Percentiles rank a stretch among this genome's conserved stretches.
These are phyloP conservation scores for Kwoniella sp. DNA, from an alignment of 768 basidiomycete genomes.

Conservation along the genomic window DNA sequence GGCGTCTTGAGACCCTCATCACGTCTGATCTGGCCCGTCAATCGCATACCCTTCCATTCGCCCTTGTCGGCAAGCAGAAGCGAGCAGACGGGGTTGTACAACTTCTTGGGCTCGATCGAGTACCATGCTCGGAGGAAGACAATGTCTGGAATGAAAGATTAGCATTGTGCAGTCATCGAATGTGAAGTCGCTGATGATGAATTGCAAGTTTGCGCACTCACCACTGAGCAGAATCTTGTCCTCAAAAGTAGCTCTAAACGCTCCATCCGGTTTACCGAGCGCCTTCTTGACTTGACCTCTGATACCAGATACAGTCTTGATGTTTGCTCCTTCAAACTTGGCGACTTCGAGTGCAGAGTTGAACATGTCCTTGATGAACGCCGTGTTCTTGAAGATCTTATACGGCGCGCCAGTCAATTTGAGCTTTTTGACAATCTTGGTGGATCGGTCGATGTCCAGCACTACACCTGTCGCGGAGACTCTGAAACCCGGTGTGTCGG, in stretches of 20 bases:
- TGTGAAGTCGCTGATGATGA: background rate
- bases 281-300: conserved; percentile 97
- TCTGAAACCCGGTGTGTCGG: conserved; percentile 75
- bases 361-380: conserved; percentile 98
- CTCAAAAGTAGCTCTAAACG: conserved; percentile 95
- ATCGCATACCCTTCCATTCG: conserved; percentile 90
- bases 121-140: conserved; percentile 97
- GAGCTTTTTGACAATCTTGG: conserved; percentile 96
- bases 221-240: conserved; percentile 96
- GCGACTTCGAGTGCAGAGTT: conserved; percentile 87
- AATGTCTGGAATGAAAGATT: conserved; percentile 66
- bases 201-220: conserved; percentile 58
- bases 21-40: conserved; percentile 89
- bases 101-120: conserved; percentile 88
- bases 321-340: conserved; percentile 97
- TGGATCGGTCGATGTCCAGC: conserved; percentile 85
- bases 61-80: conserved; percentile 78
- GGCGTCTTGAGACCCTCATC: conserved; percentile 84
- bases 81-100: conserved; percentile 95
- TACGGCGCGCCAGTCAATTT: conserved; percentile 93
- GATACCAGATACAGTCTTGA: conserved; percentile 92
- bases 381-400: conserved; percentile 99
- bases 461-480: conserved; percentile 93
- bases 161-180: too few relatives aligned
- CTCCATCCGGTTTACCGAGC: conserved; percentile 88